Conservation (phyloP, 2,329 filamentous ascomycete genomes). For the Penicillium sclerotiorum region DNA sequence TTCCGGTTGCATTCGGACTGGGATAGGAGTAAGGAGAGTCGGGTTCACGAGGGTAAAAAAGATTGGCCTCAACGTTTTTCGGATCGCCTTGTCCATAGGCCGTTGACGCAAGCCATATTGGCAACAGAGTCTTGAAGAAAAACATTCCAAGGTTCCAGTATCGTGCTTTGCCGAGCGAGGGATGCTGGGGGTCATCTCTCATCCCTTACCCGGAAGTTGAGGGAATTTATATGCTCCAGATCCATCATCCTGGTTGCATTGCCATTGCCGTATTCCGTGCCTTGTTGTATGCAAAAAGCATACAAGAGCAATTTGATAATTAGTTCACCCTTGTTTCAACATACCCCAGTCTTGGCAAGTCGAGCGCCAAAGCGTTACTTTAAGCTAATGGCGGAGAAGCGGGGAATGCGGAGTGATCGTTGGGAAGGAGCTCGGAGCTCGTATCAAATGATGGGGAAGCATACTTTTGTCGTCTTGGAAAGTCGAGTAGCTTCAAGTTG, state of each 20-base stretch:
- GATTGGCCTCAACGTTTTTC: background rate
- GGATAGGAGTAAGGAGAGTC: background rate
- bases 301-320: too few relatives aligned
- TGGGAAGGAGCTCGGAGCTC: background rate
- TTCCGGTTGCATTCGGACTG: background rate
- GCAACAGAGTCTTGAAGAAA: background rate
- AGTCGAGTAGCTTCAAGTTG: too few relatives aligned
- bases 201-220: too few relatives aligned
- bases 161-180: background rate
- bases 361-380: background rate
- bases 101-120: background rate
- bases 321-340: background rate
- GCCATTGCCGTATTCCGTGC: too few relatives aligned
- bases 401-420: background rate
- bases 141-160: background rate
- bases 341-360: background rate
- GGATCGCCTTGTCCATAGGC: background rate
- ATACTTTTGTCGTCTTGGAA: too few relatives aligned
- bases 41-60: background rate
- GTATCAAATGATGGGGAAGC: too few relatives aligned
- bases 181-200: too few relatives aligned
- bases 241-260: too few relatives aligned
- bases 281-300: too few relatives aligned
- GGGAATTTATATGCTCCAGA: too few relatives aligned
- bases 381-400: background rate